These are phyloP conservation scores for Colletotrichum sp. DNA, from an alignment of 2,329 filamentous ascomycete genomes.

Conservation along the genomic window DNA sequence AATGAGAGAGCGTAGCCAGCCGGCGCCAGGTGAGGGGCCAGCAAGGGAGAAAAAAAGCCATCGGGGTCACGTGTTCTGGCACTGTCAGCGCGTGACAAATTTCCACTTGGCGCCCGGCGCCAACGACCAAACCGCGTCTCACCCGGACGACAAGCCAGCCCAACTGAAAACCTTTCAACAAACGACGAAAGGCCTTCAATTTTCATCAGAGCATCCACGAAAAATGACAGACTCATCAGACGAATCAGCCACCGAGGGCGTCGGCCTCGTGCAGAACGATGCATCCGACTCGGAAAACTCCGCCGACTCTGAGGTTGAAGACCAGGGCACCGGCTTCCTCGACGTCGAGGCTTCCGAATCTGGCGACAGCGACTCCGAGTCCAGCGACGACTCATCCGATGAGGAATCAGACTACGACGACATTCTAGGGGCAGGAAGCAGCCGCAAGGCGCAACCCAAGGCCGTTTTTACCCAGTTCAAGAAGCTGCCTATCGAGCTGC, in stretches of 20 bases:
- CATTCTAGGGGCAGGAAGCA: neutral
- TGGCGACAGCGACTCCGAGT: conserved; percentile 26
- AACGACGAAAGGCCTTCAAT: neutral
- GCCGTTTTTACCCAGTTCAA: conserved; percentile 29
- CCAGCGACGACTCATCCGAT: conserved; percentile 32
- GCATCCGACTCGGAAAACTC: conserved; percentile 1
- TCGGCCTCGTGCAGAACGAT: conserved; percentile 14
- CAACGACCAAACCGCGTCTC: neutral
- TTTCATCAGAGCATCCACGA: neutral
- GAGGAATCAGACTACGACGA: conserved; percentile 4
- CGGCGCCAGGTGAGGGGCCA: neutral
- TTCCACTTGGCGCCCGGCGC: neutral
- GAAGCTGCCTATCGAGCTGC: conserved; percentile 37
- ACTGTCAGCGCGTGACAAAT: neutral
- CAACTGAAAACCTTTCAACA: neutral
- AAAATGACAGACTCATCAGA: conserved; percentile 14
- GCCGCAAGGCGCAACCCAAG: neutral
- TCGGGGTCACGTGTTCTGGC: neutral
- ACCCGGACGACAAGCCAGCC: neutral
- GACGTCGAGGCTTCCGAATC: conserved; percentile 18
- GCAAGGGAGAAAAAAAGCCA: neutral
- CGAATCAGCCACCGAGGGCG: conserved; percentile 5
- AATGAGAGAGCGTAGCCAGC: neutral
- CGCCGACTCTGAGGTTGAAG: neutral
- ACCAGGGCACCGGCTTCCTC: neutral